Conservation (phyloP, 257 asterid genomes). For the Capsicum rhomboideum region DNA sequence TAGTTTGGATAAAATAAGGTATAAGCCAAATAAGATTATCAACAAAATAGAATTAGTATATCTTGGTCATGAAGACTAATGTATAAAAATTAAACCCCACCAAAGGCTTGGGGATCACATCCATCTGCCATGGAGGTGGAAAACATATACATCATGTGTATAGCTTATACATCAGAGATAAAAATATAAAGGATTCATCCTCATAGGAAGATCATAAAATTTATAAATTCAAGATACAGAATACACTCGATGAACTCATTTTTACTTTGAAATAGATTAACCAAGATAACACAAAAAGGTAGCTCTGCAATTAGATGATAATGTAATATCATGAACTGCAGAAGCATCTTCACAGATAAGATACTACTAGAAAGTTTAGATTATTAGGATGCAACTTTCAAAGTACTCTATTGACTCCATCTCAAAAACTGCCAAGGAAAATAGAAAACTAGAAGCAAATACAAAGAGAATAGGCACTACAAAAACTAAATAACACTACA, state of each 20-base stretch:
- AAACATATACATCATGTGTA: too few species aligned
- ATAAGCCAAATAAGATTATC: not conserved
- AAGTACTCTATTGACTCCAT: not conserved
- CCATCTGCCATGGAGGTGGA: too few species aligned
- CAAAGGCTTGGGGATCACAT: too few species aligned
- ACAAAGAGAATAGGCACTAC: not conserved
- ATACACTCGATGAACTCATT: constrained; percentile 1
- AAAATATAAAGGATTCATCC: not conserved
- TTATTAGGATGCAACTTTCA: not conserved
- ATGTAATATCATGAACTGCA: not conserved
- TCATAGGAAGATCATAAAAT: not conserved
- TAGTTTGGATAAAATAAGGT: not conserved
- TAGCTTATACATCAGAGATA: not conserved
- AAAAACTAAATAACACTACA: too few species aligned
- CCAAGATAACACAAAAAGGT: not conserved
- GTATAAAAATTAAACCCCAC: too few species aligned
- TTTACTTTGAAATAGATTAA: not conserved
- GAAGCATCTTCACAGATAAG: not conserved
- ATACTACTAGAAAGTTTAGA: not conserved
- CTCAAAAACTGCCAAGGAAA: not conserved
- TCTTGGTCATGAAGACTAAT: too few species aligned
- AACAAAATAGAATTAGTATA: too few species aligned
- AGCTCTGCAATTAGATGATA: not conserved
- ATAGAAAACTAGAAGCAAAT: not conserved
- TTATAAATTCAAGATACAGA: not conserved